Base-by-base conservation (phyloP, 2,329 filamentous ascomycete genomes). In the Talaromyces islandicus region DNA sequence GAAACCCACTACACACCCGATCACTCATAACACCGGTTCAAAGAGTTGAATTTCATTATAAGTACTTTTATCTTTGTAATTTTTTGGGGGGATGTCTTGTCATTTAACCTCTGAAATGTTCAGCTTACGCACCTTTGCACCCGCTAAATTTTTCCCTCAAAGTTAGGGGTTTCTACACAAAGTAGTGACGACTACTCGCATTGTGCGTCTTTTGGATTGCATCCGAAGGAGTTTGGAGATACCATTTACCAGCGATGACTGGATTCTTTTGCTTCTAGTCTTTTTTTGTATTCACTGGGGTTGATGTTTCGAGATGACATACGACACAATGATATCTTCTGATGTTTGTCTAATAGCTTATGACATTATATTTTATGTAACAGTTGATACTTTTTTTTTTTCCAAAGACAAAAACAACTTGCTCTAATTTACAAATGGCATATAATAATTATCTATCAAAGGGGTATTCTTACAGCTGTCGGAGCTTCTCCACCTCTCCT, bases 1-100 rank as follows among this genome's bases (percentile, higher is more conserved):
- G 87, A 88, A 73, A 90, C 87, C 35, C 88, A 79, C 67, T 90
- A 90, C 68, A 83, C 85, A 27, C 87, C 87, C 1, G 88, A 90
- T 50, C 78, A 85, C 64, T 68, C 71, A 56, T 77, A 65, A 69
- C 48, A 24, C 6, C 24, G 7, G 24, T n/a, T 52, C 48, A 12
- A 51, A 46, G 17, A 5, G 1, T 12, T 17, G 17, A n/a, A 52
- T 52, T 52, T 17, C 25, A 52, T 52, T 46, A 19, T 11, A 4
- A 7, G 43, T 12, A 12, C n/a, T 46, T 43, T 24, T 46, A 46
- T 24, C 19, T 24, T 19, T 24, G n/a, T 46, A 21, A 10, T 46
- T n/a, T 43, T 19, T 11, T n/a, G n/a, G 41, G 43, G 19, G 43
- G 11, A 46, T 24, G 19, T 11, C 11, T 46, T 46, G 43, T 46